A percentile compares a stretch with the other conserved stretches of the same genome.
phyloP scores from a whole-genome alignment of 1,284 basidiomycete species.

The Leccinum subfulvum region DNA sequence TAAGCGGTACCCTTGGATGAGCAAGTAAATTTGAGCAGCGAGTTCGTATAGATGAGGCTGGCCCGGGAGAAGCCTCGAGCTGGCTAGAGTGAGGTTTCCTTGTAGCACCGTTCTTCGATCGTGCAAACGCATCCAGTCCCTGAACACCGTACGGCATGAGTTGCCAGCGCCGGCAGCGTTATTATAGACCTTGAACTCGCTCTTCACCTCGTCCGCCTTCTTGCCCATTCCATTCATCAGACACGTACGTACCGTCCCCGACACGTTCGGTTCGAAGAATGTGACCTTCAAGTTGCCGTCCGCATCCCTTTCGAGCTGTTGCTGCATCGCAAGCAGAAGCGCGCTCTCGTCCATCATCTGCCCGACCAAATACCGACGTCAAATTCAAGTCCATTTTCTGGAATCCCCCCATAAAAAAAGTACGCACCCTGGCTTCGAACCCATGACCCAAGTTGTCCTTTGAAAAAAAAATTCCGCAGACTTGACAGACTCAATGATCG shows the following conservation, averaged over 20 bases:
- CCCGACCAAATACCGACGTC: not conserved
- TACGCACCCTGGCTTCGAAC: constrained; percentile 84
- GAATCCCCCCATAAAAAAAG: not conserved
- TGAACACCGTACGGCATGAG: no score
- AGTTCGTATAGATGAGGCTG: no score
- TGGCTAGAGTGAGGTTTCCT: no score
- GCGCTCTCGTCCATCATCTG: constrained; percentile 90
- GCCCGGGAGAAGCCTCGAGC: no score
- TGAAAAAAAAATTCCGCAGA: constrained; percentile 81
- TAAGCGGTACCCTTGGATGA: constrained; percentile 23
- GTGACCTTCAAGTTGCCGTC: constrained; percentile 59
- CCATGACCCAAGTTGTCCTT: constrained; percentile 84
- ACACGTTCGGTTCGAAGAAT: constrained; percentile 81
- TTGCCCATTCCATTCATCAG: constrained; percentile 78
- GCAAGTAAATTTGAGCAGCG: no score
- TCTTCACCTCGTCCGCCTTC: constrained; percentile 81
- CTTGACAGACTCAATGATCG: constrained; percentile 72
- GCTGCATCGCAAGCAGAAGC: constrained; percentile 76
- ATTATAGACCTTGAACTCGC: constrained; percentile 75
- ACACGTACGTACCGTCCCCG: constrained; percentile 78
- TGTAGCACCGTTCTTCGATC: no score
- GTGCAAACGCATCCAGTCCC: no score
- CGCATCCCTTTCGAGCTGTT: constrained; percentile 84
- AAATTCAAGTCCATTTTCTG: not conserved
- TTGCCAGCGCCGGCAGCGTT: no score